phyloP scores from a whole-genome alignment of 2,329 filamentous ascomycete genomes.

The Rhexocercosporidium sp. region DNA sequence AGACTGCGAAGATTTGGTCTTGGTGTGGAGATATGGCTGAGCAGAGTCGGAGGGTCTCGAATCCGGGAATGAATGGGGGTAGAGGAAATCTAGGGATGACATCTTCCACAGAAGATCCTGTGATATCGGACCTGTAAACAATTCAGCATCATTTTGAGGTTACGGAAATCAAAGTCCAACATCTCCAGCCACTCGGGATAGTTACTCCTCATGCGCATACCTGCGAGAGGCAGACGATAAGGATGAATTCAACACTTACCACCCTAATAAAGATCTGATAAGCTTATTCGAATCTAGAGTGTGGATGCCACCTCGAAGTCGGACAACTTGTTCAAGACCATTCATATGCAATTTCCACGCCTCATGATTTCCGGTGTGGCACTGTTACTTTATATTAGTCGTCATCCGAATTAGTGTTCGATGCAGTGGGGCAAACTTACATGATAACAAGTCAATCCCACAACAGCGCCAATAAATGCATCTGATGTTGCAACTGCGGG shows the following conservation, averaged over 20 bases:
- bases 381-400: background rate
- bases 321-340: slow-evolving; percentile 20
- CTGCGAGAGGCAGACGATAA: background rate
- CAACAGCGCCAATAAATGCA: slow-evolving; percentile 21
- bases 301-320: slow-evolving; percentile 21
- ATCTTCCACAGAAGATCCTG: slow-evolving; percentile 16
- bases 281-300: slow-evolving; percentile 13
- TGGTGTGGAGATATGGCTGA: slow-evolving; percentile 10
- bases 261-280: slow-evolving; percentile 15
- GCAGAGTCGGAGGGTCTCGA: background rate
- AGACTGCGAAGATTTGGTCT: background rate
- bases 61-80: background rate
- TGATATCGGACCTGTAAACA: slow-evolving; percentile 1
- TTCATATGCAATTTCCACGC: slow-evolving; percentile 24
- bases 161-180: too few species aligned
- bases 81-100: background rate
- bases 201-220: background rate
- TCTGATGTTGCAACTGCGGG: slow-evolving; percentile 13
- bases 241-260: background rate
- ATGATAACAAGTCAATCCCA: slow-evolving; percentile 26
- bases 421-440: slow-evolving; percentile 5
- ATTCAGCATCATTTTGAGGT: background rate
- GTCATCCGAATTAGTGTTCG: background rate
- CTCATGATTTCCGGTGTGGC: slow-evolving; percentile 7
- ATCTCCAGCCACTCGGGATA: background rate